phyloP scores from a whole-genome alignment of 306 rosid species.

The Acacia confusa region DNA sequence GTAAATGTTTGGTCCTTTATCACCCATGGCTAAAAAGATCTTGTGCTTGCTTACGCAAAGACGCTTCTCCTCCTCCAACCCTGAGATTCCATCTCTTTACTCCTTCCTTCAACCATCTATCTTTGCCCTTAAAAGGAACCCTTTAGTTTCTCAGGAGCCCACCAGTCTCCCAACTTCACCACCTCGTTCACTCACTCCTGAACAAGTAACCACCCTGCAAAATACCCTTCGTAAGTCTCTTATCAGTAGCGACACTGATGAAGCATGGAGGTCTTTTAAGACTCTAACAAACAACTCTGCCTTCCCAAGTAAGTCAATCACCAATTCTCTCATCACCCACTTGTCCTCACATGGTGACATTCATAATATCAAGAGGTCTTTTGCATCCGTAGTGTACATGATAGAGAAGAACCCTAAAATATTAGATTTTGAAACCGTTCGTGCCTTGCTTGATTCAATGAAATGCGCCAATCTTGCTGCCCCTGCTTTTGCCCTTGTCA shows the following conservation, averaged over 20 bases:
- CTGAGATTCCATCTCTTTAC: slow-evolving; percentile 63
- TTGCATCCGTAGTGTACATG: slow-evolving; percentile 62
- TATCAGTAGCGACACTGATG: slow-evolving; percentile 53
- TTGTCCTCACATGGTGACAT: slow-evolving; percentile 66
- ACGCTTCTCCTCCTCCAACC: slow-evolving; percentile 51
- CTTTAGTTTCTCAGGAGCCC: slow-evolving; percentile 28
- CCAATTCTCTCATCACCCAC: slow-evolving; percentile 66
- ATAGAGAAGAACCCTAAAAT: slow-evolving; percentile 60
- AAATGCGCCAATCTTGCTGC: slow-evolving; percentile 65
- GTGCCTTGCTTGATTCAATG: slow-evolving; percentile 55
- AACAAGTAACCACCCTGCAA: slow-evolving; percentile 47
- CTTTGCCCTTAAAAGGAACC: slow-evolving; percentile 54
- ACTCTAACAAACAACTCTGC: slow-evolving; percentile 57
- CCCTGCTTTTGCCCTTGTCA: slow-evolving; percentile 84
- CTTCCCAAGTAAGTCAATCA: slow-evolving; percentile 77
- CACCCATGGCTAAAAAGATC: slow-evolving; percentile 50
- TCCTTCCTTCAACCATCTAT: slow-evolving; percentile 90
- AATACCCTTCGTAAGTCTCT: slow-evolving; percentile 71
- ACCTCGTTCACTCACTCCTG: slow-evolving; percentile 43
- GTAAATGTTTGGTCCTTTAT: not conserved
- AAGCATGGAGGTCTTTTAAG: slow-evolving; percentile 92
- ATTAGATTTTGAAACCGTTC: slow-evolving; percentile 51
- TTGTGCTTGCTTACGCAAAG: slow-evolving; percentile 37
- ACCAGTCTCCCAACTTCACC: slow-evolving; percentile 40
- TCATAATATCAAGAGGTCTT: slow-evolving; percentile 81